Base-by-base conservation (phyloP, 192 early-diverging fungal species). In the Lunasporangiospora selenospora region DNA sequence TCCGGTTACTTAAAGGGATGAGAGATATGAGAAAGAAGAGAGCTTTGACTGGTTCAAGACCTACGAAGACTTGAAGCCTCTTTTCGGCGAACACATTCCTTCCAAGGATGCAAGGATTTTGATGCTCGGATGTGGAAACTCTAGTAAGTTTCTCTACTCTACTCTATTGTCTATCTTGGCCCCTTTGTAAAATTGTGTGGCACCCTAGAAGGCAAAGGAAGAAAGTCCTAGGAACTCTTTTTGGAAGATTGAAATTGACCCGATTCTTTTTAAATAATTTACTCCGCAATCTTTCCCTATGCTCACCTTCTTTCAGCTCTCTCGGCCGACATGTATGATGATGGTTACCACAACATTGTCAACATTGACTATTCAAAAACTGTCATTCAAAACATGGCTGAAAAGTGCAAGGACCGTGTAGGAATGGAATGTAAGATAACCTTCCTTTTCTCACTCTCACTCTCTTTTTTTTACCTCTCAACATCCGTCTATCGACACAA, bases 11-110 rank as follows among this genome's bases (percentile, higher is more conserved):
- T 0, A 19, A 30, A 50, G 49, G 62, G 51, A 51, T 54, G 62
- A 86, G 79, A 52, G 80, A 77, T 65, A 73, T 61, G 32, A 59
- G 48, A 57, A 70, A 38, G 34, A 78, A 56, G 76, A 64, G 32
- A 84, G 85, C 1, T 96, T 93, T 75, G 94, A 95, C 80, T 96
- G 94, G 93, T 94, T 94, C 77, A 93, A 92, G 75, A 90, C 87
- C 18, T 93, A 89, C 78, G 67, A 77, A 50, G 88, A 92, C 30
- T 62, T 93, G 44, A 80, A 88, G 54, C 83, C 85, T 42, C 64
- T 89, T 39, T 67, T 93, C 19, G 73, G 67, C 51, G 42, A 77
- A 62, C 54, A 79, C 29, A 80, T 92, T 34, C 69, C 67, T 24
- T 61, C 80, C 42, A 83, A 83, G 50, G 76, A 80, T 41, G 76